Conservation (phyloP, 176 grass and related monocot species). For the Luzula sylvatica region DNA sequence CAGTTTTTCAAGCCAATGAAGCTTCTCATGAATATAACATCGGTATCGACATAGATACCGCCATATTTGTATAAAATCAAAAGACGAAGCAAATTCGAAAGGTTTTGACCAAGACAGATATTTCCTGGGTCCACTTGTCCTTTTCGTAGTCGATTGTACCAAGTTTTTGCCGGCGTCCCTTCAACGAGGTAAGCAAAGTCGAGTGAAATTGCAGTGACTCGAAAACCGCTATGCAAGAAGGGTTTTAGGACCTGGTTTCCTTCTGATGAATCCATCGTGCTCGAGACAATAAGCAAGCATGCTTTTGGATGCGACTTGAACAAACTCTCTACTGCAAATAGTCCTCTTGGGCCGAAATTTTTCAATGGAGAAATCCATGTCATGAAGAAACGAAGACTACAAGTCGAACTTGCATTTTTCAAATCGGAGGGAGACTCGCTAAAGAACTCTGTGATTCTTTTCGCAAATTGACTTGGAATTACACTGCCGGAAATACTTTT, state of each 20-base stretch:
- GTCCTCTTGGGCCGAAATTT: constrained; percentile 49
- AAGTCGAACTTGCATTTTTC: constrained; percentile 17
- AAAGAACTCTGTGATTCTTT: constrained; percentile 39
- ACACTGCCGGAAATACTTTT: constrained; percentile 16
- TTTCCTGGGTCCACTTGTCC: constrained; percentile 45
- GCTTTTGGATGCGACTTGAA: constrained; percentile 62
- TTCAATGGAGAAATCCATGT: constrained; percentile 60
- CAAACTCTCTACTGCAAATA: constrained; percentile 65
- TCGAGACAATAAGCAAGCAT: constrained; percentile 71
- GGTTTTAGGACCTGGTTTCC: constrained; percentile 35
- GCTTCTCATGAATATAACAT: constrained; percentile 54
- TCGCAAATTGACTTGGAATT: constrained; percentile 20
- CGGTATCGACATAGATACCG: constrained; percentile 69
- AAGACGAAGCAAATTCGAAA: constrained; percentile 85
- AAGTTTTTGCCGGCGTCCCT: constrained; percentile 40
- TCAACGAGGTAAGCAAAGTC: constrained; percentile 46
- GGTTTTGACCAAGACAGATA: constrained; percentile 70
- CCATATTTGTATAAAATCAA: constrained; percentile 57
- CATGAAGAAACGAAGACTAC: constrained; percentile 59
- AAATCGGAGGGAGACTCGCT: background rate
- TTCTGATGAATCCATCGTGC: constrained; percentile 43
- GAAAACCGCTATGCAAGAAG: constrained; percentile 43
- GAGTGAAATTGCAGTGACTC: constrained; percentile 36
- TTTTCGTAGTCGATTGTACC: constrained; percentile 29
- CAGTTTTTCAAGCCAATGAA: constrained; percentile 42